Evolutionary conservation across 257 asterid species (phyloP), one percentile per base, ranked within the genome.

Genomic region (Solanum bulbocastanum): DNA sequence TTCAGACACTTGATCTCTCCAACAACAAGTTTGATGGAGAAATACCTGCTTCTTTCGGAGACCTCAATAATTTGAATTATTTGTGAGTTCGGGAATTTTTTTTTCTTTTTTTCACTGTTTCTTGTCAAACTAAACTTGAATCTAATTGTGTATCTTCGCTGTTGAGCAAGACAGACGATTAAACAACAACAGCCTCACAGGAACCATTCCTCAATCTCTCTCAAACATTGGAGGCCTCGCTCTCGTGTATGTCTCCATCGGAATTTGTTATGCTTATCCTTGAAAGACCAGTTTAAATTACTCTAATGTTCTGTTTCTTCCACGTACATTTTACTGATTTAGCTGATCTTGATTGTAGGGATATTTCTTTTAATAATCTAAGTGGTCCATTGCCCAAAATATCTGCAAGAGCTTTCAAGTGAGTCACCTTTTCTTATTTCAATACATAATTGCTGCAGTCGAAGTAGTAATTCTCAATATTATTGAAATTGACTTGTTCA

Each of bases 1-100:
- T 97, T 86, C 93, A 96, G 83, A 91, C 98, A 7, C 94, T 97
- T 40, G 99, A 96, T 93, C 95, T 97, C 84, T 97, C 99, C 79
- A 93, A 93, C 89, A 97, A 97, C 90, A 92, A 88, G 84, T 91
- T 95, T 27, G 91, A 90, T 13, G 97, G 99, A 2, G 94, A 90
- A 81, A 92, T 97, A 49, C 99, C 99, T 0, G 68, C 74, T 86
- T 96, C 98, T 35, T 35, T 97, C 14, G 98, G 98, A 85, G 91
- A 94, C 87, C 91, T 97, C 81, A 74, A 85, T 71, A 93, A 90
- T 88, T 92, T 97, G 90, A 97, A 96, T 91, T 97, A 96, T 91
- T 92, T 97, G 99, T 96, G 91, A 96, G 98, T 96, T 88, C 52
- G 82, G 27, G 18, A 35, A 56, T 58, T 75, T 85, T 83, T 82